Evolutionary conservation across 345 rosid genomes (phyloP).

Genomic region (Garcia nutans): DNA sequence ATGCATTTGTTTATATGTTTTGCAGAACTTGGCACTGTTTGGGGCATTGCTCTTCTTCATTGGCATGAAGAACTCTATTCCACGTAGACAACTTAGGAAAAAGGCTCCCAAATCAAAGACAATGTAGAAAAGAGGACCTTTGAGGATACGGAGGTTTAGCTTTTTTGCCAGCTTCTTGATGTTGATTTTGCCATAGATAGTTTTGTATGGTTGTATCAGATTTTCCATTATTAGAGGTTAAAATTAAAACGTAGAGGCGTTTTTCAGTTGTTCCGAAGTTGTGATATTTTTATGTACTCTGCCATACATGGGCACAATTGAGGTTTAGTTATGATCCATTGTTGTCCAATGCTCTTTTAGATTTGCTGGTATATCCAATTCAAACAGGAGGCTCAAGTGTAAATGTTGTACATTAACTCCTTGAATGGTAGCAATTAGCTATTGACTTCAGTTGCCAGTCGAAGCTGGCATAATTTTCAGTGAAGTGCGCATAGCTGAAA

Average conservation of each 20-base stretch:
- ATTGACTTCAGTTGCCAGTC: background rate
- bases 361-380: background rate
- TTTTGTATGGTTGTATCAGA: constrained; percentile 16
- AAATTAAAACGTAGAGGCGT: background rate
- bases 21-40: constrained; percentile 65
- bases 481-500: background rate
- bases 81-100: constrained; percentile 56
- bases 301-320: constrained; percentile 11
- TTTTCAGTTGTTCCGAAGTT: constrained; percentile 4
- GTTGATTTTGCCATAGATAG: background rate
- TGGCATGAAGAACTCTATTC: constrained; percentile 81
- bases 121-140: background rate
- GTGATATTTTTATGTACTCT: background rate
- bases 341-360: background rate
- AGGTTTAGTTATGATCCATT: background rate
- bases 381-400: background rate
- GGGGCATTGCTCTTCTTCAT: constrained; percentile 72
- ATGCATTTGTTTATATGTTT: background rate
- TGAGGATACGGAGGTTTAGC: background rate
- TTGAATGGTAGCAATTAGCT: background rate
- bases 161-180: background rate
- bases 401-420: no score
- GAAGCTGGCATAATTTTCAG: background rate
- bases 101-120: constrained; percentile 62
- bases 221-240: constrained; percentile 7